Evolutionary conservation across 805 yeast species (phyloP), one percentile per base, ranked within the genome.

Genomic region (Candida piceae): DNA sequence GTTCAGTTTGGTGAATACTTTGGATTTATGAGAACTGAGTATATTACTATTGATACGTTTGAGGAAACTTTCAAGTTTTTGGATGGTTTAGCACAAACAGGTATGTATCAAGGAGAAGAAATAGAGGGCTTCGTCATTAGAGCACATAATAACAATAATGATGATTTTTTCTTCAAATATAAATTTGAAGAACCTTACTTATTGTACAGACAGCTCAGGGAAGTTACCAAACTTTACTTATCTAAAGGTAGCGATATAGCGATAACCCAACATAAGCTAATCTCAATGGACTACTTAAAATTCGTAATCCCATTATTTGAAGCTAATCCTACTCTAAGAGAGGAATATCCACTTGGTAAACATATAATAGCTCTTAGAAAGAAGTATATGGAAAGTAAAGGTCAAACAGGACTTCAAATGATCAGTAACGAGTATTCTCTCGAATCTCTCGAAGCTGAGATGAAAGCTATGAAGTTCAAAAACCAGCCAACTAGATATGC

Each of bases 141-240:
- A 38, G 76, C 89, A 49, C 67, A 70, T 31, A 39, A 48, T 7
- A 44, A 41, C 13, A 42, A 32, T 19, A 43, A 32, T 0, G 40
- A 42, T 16, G 84, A 80, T 44, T 87, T 73, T 51, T 85, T 90
- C 60, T 93, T 88, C 75, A 93, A 93, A 62, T 93, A 67, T 65
- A 93, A 93, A 60, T 93, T 93, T 58, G 95, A 88, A 48, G 95
- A 93, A 61, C 98, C 98, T 0, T 93, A 93, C 55, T 63, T 88
- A 31, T 72, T 93, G 72, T 93, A 88, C 58, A 71, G 99, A 40
- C 85, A 84, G 49, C 78, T 94, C 75, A 72, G 99, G 46, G 97
- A 93, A 52, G 84, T 78, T 2, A 87, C 97, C 1, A 80, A 75
- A 52, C 65, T 64, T 30, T 73, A 74, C 42, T 67, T 84, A 8